These are phyloP conservation scores for Ganoderma meredithae DNA, from an alignment of 1,284 basidiomycete genomes.

Conservation along the genomic window DNA sequence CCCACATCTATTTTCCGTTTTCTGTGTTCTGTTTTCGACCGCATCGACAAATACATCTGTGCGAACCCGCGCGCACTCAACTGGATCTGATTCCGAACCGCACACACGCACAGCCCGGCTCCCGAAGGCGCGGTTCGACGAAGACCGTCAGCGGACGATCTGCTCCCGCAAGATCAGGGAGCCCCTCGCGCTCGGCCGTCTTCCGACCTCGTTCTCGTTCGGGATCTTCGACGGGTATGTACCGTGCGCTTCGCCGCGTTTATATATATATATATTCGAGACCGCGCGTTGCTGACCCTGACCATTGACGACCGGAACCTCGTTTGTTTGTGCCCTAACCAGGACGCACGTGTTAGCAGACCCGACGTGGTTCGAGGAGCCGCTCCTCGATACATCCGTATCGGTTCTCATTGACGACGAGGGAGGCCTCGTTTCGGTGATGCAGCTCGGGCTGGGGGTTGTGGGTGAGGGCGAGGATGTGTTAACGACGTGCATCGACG, in stretches of 20 bases:
- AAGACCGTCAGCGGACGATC: slow-evolving; percentile 68
- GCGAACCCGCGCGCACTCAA: not conserved
- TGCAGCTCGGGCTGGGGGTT: slow-evolving; percentile 62
- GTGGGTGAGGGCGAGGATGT: slow-evolving; percentile 42
- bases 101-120: slow-evolving; percentile 72
- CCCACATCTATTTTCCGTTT: not conserved
- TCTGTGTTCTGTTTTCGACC: too few relatives aligned
- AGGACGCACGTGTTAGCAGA: slow-evolving; percentile 81
- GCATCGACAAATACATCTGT: not conserved
- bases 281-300: not conserved
- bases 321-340: not conserved
- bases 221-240: slow-evolving; percentile 85
- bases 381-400: slow-evolving; percentile 76
- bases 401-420: slow-evolving; percentile 69
- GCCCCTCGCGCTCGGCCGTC: slow-evolving; percentile 56
- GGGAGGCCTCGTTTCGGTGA: slow-evolving; percentile 61
- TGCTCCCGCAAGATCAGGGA: slow-evolving; percentile 65
- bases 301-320: not conserved
- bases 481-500: slow-evolving; percentile 53
- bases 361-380: slow-evolving; percentile 91
- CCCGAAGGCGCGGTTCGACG: slow-evolving; percentile 78
- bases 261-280: too few relatives aligned
- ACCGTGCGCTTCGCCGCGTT: not conserved
- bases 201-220: slow-evolving; percentile 76
- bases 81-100: not conserved